phyloP scores from a whole-genome alignment of 2,329 filamentous ascomycete genomes.

The Diaporthe nobilis region DNA sequence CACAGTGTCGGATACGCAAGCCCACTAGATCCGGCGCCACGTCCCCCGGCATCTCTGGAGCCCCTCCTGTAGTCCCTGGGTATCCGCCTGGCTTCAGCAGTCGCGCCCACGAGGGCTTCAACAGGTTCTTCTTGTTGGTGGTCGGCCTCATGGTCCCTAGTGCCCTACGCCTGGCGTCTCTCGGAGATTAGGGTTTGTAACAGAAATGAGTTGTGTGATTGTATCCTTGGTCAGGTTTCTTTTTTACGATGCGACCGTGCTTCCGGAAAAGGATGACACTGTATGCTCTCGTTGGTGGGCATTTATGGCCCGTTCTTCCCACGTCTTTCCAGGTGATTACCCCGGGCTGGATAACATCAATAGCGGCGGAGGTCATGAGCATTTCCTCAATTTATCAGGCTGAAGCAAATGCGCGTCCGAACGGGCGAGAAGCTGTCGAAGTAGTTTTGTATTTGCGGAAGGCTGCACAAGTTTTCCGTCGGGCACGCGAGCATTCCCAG shows the following conservation, averaged over 20 bases:
- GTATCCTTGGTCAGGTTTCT: neutral
- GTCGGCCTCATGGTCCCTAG: neutral
- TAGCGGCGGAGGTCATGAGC: too few species aligned
- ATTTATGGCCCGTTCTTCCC: neutral
- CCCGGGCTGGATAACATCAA: neutral
- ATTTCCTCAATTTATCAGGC: neutral
- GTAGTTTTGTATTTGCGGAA: neutral
- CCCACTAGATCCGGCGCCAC: neutral
- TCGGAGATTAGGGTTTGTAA: too few species aligned
- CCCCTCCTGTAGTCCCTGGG: too few species aligned
- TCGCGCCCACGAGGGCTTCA: neutral
- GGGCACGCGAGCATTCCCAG: too few species aligned
- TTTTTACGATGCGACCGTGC: too few species aligned
- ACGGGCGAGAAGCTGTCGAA: neutral
- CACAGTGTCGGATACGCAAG: neutral
- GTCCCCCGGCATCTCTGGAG: neutral
- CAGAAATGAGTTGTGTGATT: too few species aligned
- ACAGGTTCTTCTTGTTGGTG: neutral
- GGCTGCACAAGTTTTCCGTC: neutral
- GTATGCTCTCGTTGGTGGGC: too few species aligned
- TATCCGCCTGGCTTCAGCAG: neutral
- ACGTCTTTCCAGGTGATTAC: neutral
- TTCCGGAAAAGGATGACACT: neutral
- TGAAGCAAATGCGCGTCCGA: neutral
- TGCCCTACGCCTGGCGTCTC: neutral